phyloP scores from a whole-genome alignment of 208 protist genomes.

The Leishmania gerbilli region DNA sequence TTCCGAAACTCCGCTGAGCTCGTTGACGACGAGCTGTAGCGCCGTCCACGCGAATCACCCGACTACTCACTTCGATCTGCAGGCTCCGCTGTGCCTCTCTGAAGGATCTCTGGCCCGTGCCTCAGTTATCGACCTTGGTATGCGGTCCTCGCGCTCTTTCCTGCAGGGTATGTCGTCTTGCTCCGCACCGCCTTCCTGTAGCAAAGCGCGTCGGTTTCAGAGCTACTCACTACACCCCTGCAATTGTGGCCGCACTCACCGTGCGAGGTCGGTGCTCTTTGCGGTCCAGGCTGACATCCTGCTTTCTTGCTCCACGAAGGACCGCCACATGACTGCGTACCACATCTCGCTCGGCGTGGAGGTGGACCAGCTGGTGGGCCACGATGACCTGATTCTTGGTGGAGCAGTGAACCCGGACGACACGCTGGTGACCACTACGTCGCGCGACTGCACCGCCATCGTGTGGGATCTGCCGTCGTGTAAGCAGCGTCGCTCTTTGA shows the following conservation, averaged over 20 bases:
- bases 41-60: conserved; percentile 11
- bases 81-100: neutral
- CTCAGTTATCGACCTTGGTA: neutral
- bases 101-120: neutral
- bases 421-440: conserved; percentile 33
- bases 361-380: conserved; percentile 26
- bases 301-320: conserved; percentile 31
- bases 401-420: conserved; percentile 25
- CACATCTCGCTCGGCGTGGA: conserved; percentile 21
- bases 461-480: conserved; percentile 35
- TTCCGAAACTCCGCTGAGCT: conserved; percentile 14
- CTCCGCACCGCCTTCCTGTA: neutral
- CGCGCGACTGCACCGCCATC: conserved; percentile 28
- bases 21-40: conserved; percentile 16
- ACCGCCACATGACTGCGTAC: conserved; percentile 20
- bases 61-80: conserved; percentile 4
- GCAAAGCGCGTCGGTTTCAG: neutral
- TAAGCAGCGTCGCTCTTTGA: conserved; percentile 35
- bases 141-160: neutral
- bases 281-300: conserved; percentile 15
- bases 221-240: conserved; percentile 9
- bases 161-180: neutral
- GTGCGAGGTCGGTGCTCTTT: conserved; percentile 24
- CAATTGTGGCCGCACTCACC: conserved; percentile 24
- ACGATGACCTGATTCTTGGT: conserved; percentile 31